These are phyloP conservation scores for Penicillium roqueforti DNA, from an alignment of 495 filamentous ascomycete genomes.

Conservation along the genomic window DNA sequence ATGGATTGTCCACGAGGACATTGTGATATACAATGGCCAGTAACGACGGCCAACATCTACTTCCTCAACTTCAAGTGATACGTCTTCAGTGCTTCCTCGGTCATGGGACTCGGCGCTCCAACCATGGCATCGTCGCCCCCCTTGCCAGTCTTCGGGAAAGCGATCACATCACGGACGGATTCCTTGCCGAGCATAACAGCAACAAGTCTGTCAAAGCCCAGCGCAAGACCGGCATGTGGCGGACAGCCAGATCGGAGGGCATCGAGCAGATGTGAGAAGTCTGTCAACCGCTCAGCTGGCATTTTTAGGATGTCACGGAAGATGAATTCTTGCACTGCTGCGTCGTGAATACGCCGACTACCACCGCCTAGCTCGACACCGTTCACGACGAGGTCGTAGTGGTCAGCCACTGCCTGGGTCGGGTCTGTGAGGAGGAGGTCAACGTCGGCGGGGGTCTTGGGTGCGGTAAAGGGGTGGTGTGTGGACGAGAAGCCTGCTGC, in stretches of 20 bases:
- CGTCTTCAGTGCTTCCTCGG: slow-evolving; percentile 56
- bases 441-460: slow-evolving; percentile 66
- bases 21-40: neutral
- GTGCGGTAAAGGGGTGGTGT: slow-evolving; percentile 95
- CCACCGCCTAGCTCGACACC: slow-evolving; percentile 93
- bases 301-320: slow-evolving; percentile 77
- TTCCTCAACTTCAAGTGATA: slow-evolving; percentile 56
- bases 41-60: slow-evolving; percentile 1
- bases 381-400: slow-evolving; percentile 95
- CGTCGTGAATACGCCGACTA: slow-evolving; percentile 86
- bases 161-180: slow-evolving; percentile 85
- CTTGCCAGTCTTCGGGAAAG: slow-evolving; percentile 88
- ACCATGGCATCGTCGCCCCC: slow-evolving; percentile 77
- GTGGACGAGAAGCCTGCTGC: slow-evolving; percentile 76
- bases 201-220: slow-evolving; percentile 89
- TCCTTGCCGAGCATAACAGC: slow-evolving; percentile 72
- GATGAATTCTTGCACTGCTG: slow-evolving; percentile 77
- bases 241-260: slow-evolving; percentile 86
- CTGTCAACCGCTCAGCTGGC: slow-evolving; percentile 54
- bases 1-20: neutral
- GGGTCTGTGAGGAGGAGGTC: slow-evolving; percentile 70
- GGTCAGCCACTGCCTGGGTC: slow-evolving; percentile 66
- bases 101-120: slow-evolving; percentile 63
- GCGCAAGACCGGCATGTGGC: slow-evolving; percentile 90
- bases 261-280: slow-evolving; percentile 80